Evolutionary conservation across 2,329 filamentous ascomycete species (phyloP), one percentile per base, ranked within the genome.

Genomic region (Cyclaneusma minus): DNA sequence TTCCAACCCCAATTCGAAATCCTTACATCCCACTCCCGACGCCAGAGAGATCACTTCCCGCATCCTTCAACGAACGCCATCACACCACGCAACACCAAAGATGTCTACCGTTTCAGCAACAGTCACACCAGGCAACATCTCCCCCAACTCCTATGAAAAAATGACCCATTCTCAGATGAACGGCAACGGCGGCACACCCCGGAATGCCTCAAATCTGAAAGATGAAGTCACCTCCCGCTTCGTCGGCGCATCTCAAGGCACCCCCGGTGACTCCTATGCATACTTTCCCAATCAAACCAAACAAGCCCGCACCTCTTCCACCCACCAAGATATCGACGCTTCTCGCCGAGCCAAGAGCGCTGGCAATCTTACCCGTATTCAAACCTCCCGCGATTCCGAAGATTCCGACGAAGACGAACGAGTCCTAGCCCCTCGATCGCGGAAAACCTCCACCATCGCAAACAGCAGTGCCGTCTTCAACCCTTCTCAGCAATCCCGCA

Each of bases 41-140:
- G 73, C 69, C 33, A 67, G 72, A 39, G 68, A 74, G 33, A 63
- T 80, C 27, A 80, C 75, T 5, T 72, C 73, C 16, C 62, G 72
- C 31, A 50, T 81, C 19, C 58, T 83, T 2, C 66, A 76, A 42
- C 64, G 75, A 37, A 68, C 60, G 7, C 62, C 69, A 1, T 71
- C 70, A 4, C 60, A 69, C 34, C 60, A 65, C 34, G 63, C 66
- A 3, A 66, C 72, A 18, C 72, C 70, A 20, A 62, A 72, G 43
- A 75, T 78, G 62, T 74, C 71, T 6, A 54, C 62, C 31, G 63
- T 76, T 31, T 62, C 59, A 3, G 64, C 59, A 7, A 62, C 59
- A 2, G 65, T 62, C 4, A 49, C 51, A 10, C 55, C 43, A 10
- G 49, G 37, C 31, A 46, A 31, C 24, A 44, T 34, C 34, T 57